Conservation (phyloP, 1,284 basidiomycete genomes). For the Chondrostereum purpureum region DNA sequence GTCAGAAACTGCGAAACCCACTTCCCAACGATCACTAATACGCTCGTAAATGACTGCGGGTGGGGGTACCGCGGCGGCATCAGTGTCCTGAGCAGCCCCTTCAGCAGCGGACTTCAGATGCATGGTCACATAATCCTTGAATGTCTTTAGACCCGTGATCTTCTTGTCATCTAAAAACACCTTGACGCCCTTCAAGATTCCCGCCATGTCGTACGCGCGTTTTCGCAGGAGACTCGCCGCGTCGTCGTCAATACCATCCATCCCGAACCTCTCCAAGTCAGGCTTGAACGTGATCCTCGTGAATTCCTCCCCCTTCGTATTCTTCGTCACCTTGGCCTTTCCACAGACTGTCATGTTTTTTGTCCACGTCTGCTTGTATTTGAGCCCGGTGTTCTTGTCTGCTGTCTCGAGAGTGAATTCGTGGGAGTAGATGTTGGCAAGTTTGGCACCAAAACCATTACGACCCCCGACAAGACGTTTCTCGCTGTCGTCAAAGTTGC, state of each 20-base stretch:
- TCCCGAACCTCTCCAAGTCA: slow-evolving; percentile 88
- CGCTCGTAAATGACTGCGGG: slow-evolving; percentile 81
- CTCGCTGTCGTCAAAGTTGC: slow-evolving; percentile 98
- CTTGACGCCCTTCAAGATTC: slow-evolving; percentile 90
- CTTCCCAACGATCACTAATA: slow-evolving; percentile 84
- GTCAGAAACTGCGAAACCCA: slow-evolving; percentile 92
- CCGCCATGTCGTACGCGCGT: slow-evolving; percentile 97
- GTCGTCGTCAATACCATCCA: slow-evolving; percentile 90
- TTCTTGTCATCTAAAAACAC: slow-evolving; percentile 92
- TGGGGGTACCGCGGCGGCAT: slow-evolving; percentile 72
- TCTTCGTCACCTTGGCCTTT: slow-evolving; percentile 90
- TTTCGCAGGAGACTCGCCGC: slow-evolving; percentile 87
- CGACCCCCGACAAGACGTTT: slow-evolving; percentile 98
- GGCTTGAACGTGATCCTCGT: slow-evolving; percentile 96
- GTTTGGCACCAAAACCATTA: slow-evolving; percentile 97
- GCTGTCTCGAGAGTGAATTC: slow-evolving; percentile 98
- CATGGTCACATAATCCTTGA: slow-evolving; percentile 98
- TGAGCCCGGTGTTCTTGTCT: slow-evolving; percentile 80
- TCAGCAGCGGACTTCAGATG: slow-evolving; percentile 75
- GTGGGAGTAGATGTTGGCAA: slow-evolving; percentile 97
- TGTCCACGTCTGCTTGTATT: slow-evolving; percentile 94
- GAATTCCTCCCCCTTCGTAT: slow-evolving; percentile 81
- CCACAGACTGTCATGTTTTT: slow-evolving; percentile 90
- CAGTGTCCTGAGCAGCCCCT: slow-evolving; percentile 57
- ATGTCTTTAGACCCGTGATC: slow-evolving; percentile 83